Percentiles rank a stretch among this genome's conserved stretches.
These are phyloP conservation scores for Cotoneaster glaucophyllus DNA, from an alignment of 306 rosid genomes.

Conservation along the genomic window DNA sequence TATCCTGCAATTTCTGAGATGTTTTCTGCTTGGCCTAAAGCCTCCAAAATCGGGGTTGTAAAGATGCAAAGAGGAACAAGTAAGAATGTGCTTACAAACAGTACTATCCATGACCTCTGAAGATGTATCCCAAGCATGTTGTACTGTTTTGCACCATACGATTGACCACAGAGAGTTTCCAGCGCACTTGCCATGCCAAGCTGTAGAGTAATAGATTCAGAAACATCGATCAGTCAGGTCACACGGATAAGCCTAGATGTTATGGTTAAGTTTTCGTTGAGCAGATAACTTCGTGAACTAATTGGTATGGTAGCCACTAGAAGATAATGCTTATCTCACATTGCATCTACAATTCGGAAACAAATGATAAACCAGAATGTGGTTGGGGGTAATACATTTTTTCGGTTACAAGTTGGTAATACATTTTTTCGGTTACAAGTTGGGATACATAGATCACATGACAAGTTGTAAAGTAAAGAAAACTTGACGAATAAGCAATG, in stretches of 20 bases:
- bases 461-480: neutral
- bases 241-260: neutral
- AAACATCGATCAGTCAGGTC: neutral
- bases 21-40: slow-evolving; percentile 39
- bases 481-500: neutral
- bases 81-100: slow-evolving; percentile 22
- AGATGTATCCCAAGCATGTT: slow-evolving; percentile 58
- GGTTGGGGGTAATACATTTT: neutral
- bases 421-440: neutral
- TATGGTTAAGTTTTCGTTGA: neutral
- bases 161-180: slow-evolving; percentile 66
- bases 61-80: slow-evolving; percentile 47
- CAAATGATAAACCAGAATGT: neutral
- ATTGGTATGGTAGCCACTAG: neutral
- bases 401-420: too few relatives aligned
- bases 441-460: neutral
- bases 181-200: slow-evolving; percentile 71
- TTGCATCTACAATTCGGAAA: neutral
- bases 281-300: neutral
- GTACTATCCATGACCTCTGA: slow-evolving; percentile 63
- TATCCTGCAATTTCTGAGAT: slow-evolving; percentile 38
- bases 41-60: slow-evolving; percentile 37
- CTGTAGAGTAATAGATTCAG: slow-evolving; percentile 20
- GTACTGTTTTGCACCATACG: slow-evolving; percentile 53
- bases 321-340: neutral